Conservation (phyloP, 2,329 filamentous ascomycete genomes). For the Coniochaeta sp. region DNA sequence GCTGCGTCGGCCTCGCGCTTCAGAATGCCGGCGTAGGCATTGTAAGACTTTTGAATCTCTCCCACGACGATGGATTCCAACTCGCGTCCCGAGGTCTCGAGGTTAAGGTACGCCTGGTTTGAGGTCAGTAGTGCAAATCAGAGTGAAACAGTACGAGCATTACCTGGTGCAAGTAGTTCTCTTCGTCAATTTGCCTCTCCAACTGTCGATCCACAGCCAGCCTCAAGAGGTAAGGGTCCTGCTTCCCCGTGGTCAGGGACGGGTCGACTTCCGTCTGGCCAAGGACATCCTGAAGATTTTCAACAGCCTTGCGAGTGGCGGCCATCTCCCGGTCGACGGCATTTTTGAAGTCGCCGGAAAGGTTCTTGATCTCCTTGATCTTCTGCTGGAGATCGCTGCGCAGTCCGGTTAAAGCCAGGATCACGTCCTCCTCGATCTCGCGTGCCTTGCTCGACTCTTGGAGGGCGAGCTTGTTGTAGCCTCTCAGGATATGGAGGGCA, state of each 20-base stretch:
- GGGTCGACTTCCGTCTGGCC: constrained; percentile 74
- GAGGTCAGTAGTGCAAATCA: constrained; percentile 9
- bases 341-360: constrained; percentile 95
- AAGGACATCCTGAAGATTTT: constrained; percentile 72
- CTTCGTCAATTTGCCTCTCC: constrained; percentile 89
- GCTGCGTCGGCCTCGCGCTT: constrained; percentile 85
- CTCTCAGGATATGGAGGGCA: constrained; percentile 70
- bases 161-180: constrained; percentile 92
- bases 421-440: constrained; percentile 88
- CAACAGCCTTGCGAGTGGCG: constrained; percentile 69
- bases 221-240: constrained; percentile 84
- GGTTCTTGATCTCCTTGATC: constrained; percentile 94
- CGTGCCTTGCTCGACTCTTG: constrained; percentile 79
- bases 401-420: constrained; percentile 76
- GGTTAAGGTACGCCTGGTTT: constrained; percentile 79
- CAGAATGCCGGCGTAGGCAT: constrained; percentile 83
- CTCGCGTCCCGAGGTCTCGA: constrained; percentile 90
- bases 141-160: background rate
- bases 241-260: constrained; percentile 69
- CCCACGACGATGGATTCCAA: constrained; percentile 94
- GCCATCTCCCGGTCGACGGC: constrained; percentile 95
- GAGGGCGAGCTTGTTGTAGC: constrained; percentile 76
- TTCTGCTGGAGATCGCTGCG: constrained; percentile 88
- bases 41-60: constrained; percentile 97
- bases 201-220: constrained; percentile 83